Evolutionary conservation across 2,329 filamentous ascomycete species (phyloP).

Genomic region (Aspergillus clavatus): DNA sequence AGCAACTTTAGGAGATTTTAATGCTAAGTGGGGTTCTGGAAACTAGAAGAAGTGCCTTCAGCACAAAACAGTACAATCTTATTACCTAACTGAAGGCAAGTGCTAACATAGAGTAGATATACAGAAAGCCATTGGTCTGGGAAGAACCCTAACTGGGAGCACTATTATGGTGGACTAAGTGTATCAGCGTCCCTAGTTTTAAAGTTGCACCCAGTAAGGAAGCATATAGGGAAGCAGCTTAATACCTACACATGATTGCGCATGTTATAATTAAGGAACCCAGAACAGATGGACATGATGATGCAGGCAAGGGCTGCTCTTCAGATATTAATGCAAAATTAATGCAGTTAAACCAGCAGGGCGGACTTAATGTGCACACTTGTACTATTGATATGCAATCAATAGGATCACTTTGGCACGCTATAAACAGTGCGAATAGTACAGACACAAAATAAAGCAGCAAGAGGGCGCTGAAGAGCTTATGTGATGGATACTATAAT

Average conservation of each 20-base stretch:
- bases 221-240: background rate
- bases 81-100: no score
- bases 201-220: background rate
- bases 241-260: background rate
- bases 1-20: no score
- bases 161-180: no score
- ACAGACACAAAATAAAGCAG: background rate
- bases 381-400: background rate
- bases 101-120: no score
- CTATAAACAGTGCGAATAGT: background rate
- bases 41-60: no score
- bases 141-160: no score
- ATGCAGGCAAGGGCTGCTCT: background rate
- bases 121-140: no score
- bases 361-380: background rate
- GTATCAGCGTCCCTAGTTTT: no score
- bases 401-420: background rate
- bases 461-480: background rate
- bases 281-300: background rate
- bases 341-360: background rate
- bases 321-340: background rate
- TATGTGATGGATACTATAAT: background rate
- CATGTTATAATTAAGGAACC: background rate
- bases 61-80: no score
- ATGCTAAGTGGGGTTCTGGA: no score